Conservation (phyloP, 2,329 filamentous ascomycete species). For the Pseudogymnoascus sp. region DNA sequence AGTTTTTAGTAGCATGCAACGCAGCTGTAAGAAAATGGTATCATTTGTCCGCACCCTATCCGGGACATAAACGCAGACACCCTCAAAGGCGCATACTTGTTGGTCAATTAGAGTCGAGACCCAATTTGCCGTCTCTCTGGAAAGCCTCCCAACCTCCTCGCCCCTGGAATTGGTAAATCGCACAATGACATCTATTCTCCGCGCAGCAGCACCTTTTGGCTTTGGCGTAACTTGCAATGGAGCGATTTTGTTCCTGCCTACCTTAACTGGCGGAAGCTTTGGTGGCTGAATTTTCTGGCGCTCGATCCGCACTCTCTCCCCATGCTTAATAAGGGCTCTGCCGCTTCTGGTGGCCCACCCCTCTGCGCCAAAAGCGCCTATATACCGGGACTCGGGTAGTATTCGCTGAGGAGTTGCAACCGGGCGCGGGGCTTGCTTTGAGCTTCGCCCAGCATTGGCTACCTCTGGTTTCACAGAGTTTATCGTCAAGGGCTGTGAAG, state of each 20-base stretch:
- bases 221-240: conserved; percentile 19
- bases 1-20: conserved; percentile 63
- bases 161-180: conserved; percentile 76
- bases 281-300: conserved; percentile 65
- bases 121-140: conserved; percentile 83
- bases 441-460: conserved; percentile 24
- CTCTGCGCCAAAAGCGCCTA: conserved; percentile 84
- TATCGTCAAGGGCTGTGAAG: conserved; percentile 17
- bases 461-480: conserved; percentile 17
- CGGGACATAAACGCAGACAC: conserved; percentile 79
- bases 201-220: conserved; percentile 38
- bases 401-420: conserved; percentile 9
- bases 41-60: conserved; percentile 83
- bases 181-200: conserved; percentile 77
- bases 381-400: conserved; percentile 60
- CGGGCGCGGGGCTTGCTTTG: conserved; percentile 7
- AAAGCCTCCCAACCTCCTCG: conserved; percentile 75
- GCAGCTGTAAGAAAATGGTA: conserved; percentile 83
- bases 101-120: conserved; percentile 89
- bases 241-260: conserved; percentile 32
- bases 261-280: conserved; percentile 36
- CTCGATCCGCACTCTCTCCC: conserved; percentile 78
- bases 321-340: conserved; percentile 63
- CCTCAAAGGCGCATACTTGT: conserved; percentile 78
- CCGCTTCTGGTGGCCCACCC: conserved; percentile 91